Base-by-base conservation (phyloP, 1,139 yeast species). In the Casaregolazyma suthepensis region DNA sequence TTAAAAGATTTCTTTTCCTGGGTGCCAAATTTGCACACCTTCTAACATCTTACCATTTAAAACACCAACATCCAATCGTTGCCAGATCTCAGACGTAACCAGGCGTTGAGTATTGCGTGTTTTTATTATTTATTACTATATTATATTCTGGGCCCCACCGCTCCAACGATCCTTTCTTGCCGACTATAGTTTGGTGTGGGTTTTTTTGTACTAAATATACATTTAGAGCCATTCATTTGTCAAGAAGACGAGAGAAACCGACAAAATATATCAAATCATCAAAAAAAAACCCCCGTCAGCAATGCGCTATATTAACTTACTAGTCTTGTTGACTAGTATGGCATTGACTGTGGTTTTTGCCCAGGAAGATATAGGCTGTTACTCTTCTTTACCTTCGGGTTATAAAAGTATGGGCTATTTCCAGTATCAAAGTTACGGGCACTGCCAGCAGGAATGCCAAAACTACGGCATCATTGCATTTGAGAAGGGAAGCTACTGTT, bases 401-500 rank as follows among this genome's bases (percentile, higher is more conserved):
- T 58, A 62, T 55, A 37, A 51, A 31, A 43, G 40, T 35, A 48
- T 40, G 43, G 63, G 65, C 29, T 46, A 60, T 37, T 42, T 54
- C 38, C 48, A 54, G 7, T 53, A 42, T 40, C 61, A 60, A 52
- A 49, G 62, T 9, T 56, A 54, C 15, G 44, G 49, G 9, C 29
- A 46, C 12, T 62, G 65, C 50, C 42, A 43, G 15, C n/a, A 29
- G 6, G 45, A 22, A 7, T 61, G 64, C 47, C 18, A 37, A 23
- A 52, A 40, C 37, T 35, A 49, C 29, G 71, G 81, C 2, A 85
- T 80, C 61, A 77, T 82, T 61, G 96, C 93, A 6, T 61, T 85
- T 46, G 69, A 71, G 17, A 64, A 76, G 44, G 91, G 89, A 43
- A 66, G 72, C 52, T 68, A 71, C 19, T 88, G 96, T 70, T 80